Percentiles rank a stretch among this genome's conserved stretches.
These are phyloP conservation scores for Zhuliangozyma blackwelliae DNA, from an alignment of 1,139 yeast genomes.

Conservation along the genomic window DNA sequence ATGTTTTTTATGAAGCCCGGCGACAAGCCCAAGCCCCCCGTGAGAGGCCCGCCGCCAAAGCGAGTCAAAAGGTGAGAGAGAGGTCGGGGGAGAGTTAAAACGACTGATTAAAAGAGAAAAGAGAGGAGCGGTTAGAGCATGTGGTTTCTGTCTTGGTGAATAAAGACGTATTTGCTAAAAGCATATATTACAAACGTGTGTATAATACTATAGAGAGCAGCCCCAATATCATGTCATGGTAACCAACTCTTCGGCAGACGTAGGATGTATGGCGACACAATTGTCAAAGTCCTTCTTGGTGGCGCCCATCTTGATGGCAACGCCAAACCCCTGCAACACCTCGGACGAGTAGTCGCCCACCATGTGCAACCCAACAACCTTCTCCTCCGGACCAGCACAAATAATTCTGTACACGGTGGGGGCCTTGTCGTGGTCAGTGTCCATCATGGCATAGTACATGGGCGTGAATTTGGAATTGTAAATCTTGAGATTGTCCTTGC, in stretches of 20 bases:
- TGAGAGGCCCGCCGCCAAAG: slow-evolving; percentile 55
- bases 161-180: too few relatives aligned
- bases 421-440: slow-evolving; percentile 61
- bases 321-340: slow-evolving; percentile 96
- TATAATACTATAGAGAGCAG: too few relatives aligned
- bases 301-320: slow-evolving; percentile 96
- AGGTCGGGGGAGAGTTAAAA: too few relatives aligned
- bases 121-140: too few relatives aligned
- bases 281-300: slow-evolving; percentile 91
- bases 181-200: too few relatives aligned
- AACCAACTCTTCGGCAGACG: slow-evolving; percentile 95
- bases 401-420: slow-evolving; percentile 86
- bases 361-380: slow-evolving; percentile 90
- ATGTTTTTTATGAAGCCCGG: slow-evolving; percentile 67
- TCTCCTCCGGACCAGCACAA: slow-evolving; percentile 76
- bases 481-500: slow-evolving; percentile 73
- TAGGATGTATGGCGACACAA: slow-evolving; percentile 97
- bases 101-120: not conserved
- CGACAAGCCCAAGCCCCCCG: slow-evolving; percentile 66
- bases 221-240: slow-evolving; percentile 47
- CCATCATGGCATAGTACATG: slow-evolving; percentile 89
- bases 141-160: too few relatives aligned
- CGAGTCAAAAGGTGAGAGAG: slow-evolving; percentile 17
- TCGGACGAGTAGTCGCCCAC: slow-evolving; percentile 90
- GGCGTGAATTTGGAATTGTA: slow-evolving; percentile 81